Conservation (phyloP, 1,284 basidiomycete genomes). For the Ganoderma resinaceum region DNA sequence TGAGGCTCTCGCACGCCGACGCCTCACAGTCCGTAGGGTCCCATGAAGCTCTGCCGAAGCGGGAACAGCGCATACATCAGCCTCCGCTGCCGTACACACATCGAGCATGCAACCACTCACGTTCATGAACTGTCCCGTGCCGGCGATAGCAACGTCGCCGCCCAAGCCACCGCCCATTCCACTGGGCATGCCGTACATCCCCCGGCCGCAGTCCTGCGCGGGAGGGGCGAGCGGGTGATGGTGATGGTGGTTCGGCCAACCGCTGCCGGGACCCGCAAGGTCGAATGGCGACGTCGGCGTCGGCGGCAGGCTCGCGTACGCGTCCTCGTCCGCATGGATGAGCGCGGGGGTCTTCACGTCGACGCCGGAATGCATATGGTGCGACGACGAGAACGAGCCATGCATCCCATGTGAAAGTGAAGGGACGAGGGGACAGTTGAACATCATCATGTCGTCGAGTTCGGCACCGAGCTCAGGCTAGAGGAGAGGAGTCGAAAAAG, state of each 20-base stretch:
- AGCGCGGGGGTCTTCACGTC: conserved; percentile 33
- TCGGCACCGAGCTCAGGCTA: conserved; percentile 25
- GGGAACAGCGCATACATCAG: not conserved
- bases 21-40: conserved; percentile 11
- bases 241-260: conserved; percentile 17
- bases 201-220: conserved; percentile 17
- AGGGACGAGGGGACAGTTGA: conserved; percentile 28
- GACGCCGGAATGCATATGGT: conserved; percentile 13
- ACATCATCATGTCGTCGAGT: conserved; percentile 33
- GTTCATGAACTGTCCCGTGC: conserved; percentile 28
- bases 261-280: conserved; percentile 24
- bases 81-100: not conserved
- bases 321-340: conserved; percentile 39
- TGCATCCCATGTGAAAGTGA: conserved; percentile 8
- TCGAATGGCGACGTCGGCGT: conserved; percentile 39
- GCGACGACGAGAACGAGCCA: conserved; percentile 5
- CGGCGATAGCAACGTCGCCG: conserved; percentile 24
- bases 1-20: not conserved
- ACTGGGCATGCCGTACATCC: conserved; percentile 19
- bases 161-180: conserved; percentile 19
- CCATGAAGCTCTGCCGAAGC: conserved; percentile 9
- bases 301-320: conserved; percentile 39
- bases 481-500: not conserved
- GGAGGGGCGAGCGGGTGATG: conserved; percentile 9
- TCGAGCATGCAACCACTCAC: conserved; percentile 15